Base-by-base conservation (phyloP, 345 rosid species). In the Salix udensis region DNA sequence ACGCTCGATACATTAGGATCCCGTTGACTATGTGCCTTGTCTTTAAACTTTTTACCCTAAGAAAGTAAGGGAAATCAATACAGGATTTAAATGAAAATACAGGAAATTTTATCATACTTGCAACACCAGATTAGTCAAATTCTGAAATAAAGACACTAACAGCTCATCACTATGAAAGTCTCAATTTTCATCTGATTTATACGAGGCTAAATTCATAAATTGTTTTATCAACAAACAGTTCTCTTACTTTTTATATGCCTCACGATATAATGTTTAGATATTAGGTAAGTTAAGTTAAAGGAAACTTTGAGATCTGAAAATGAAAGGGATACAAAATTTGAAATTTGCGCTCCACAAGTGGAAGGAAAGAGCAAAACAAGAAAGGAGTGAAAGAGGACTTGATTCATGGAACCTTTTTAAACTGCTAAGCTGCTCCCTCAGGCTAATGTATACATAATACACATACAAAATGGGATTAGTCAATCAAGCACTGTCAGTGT, bases 21-120 rank as follows among this genome's bases (percentile, higher is more conserved):
- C 14, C 74, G 85, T 72, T 89, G 93, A 84, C 85, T 80, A 12
- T 88, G 89, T 71, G 87, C 71, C 81, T 92, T 96, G 81, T 93
- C 98, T 85, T 93, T 96, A 76, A 96, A 96, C 78, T 96, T 96
- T 85, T 93, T 92, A 81, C 96, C 99, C 98, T 96, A 84, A 65
- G 82, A 77, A 82, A 74, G 44, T 65, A 60, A 28, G 15, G 46
- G 9, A 67, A 44, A 15, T 44, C 65, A 76, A 26, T 2, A 4
- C 23, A 67, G 28, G 7, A 4, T 37, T 39, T 13, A 12, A 14
- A 8, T 15, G n/a, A 74, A 40, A 48, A 64, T 11, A 18, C 15
- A 31, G 18, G 65, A 44, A 30, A 44, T 42, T 12, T 19, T 24
- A 8, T 30, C 55, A 42, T 7, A 8, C 5, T 36, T 18, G 18